Base-by-base conservation (phyloP, 2,329 filamentous ascomycete species). In the Leptographium flavum region DNA sequence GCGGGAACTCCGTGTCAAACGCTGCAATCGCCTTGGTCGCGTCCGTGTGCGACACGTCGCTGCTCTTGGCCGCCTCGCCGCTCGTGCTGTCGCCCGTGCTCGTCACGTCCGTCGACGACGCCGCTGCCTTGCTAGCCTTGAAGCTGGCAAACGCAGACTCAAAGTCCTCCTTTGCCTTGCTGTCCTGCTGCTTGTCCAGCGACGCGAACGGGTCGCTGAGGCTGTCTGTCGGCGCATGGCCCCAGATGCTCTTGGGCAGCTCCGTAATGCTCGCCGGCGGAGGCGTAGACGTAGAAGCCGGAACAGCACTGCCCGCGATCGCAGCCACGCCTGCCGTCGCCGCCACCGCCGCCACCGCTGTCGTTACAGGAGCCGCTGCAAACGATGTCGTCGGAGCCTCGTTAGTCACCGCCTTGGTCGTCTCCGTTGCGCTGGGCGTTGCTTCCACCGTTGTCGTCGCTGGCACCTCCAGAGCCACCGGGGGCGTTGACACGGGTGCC, bases 81-180 rank as follows among this genome's bases (percentile, higher is more conserved):
- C 33, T 30, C 21, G 19, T 2, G 6, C 6, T 23, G 11, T 13
- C 5, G 13, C 19, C 13, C 21, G 11, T 11, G 4, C 17, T 21
- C 7, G 17, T 11, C 2, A 13, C 14, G 11, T 14, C 21, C 14
- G 35, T 21, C 17, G 25, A 25, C 14, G 22, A 13, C 9, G 15
- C 15, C 15, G 8, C 31, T 3, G 49, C 68, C 17, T 49, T 50
- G 14, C 49, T 64, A 40, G 65, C 69, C 44, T 70, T 69, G 54
- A 92, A 90, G 46, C 79, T 81, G 37, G 83, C 83, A 66, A 93
- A 93, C 2, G 86, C 86, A 49, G 81, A 79, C 57, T 93, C 86
- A 53, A 93, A 92, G 54, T 92, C 86, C 42, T 84, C 79, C 64
- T 87, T 87, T 35, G 78, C 75, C 61, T 76, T 78, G 45, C 67